Base-by-base conservation (phyloP, 2,329 filamentous ascomycete genomes). In the Ramichloridium luteum region DNA sequence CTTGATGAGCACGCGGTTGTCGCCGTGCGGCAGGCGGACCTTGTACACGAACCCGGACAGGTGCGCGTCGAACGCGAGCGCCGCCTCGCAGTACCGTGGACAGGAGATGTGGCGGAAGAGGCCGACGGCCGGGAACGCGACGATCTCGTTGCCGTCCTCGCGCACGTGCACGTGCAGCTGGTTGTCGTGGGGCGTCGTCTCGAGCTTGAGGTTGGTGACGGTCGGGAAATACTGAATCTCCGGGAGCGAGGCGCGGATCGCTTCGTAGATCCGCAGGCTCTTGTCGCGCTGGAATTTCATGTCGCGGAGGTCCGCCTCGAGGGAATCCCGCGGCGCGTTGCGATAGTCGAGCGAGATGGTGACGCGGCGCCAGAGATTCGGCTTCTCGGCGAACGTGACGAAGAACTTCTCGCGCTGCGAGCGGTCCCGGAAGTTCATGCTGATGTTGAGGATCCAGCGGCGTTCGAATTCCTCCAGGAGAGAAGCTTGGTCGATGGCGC, bases 1-100 rank as follows among this genome's bases (percentile, higher is more conserved):
- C 58, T 96, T 96, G 59, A 98, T 93, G 47, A 85, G 78, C 2
- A 74, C 62, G 35, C 68, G 62, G n/a, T 23, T 23, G 6, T 72
- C 75, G 36, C 72, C 64, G n/a, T n/a, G n/a, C n/a, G n/a, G n/a
- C 20, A 85, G 72, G 10, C 64, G 69, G 35, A 98, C 84, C 54
- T 92, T 93, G 67, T 96, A 98, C 12, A 96, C 90, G 53, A 96
- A 98, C 2, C 90, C 90, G 13, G 88, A 96, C 55, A 96, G 74
- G 60, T 98, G 90, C 1, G 83, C 81, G 44, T 92, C 81, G 48
- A 98, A 94, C 25, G 74, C 66, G 20, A 98, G 65, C 22, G 84
- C 74, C 29, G 70, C 72, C 53, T 96, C 88, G 20, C 65, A 68
- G 55, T 78, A 75, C 36, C 65, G 70, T 14, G 50, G 53, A 40